These are phyloP conservation scores for Musa beccarii DNA, from an alignment of 176 grass and related monocot species.

Conservation along the genomic window DNA sequence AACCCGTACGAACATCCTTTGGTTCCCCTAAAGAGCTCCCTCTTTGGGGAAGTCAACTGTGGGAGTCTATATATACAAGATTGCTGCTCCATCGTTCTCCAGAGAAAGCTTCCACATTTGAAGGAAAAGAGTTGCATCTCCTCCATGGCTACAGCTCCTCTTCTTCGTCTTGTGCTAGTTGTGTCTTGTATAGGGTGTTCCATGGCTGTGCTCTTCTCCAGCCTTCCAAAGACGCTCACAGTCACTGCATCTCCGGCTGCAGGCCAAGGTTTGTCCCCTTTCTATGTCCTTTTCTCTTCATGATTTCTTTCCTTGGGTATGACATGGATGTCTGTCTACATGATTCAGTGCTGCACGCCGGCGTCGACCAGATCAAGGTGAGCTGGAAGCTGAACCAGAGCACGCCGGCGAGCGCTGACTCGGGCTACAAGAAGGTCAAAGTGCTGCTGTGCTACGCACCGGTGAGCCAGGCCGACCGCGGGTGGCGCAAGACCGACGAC, in stretches of 20 bases:
- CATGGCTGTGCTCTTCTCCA: slow-evolving; percentile 37
- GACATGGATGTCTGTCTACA: neutral
- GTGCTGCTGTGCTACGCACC: slow-evolving; percentile 63
- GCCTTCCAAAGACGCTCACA: slow-evolving; percentile 40
- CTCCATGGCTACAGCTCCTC: neutral
- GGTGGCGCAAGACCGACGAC: slow-evolving; percentile 50
- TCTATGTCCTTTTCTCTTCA: neutral
- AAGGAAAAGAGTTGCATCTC: neutral
- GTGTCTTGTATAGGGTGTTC: slow-evolving; percentile 24
- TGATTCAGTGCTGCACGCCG: slow-evolving; percentile 47
- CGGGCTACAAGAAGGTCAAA: slow-evolving; percentile 41
- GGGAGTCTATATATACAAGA: too few relatives aligned
- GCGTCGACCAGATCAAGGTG: slow-evolving; percentile 50
- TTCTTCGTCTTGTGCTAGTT: slow-evolving; percentile 25
- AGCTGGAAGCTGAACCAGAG: slow-evolving; percentile 40
- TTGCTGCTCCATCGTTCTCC: too few relatives aligned
- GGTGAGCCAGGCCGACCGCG: slow-evolving; percentile 49
- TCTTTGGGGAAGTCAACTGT: neutral
- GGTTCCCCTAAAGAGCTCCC: neutral
- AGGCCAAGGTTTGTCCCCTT: slow-evolving; percentile 37
- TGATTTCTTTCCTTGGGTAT: neutral
- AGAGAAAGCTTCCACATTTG: neutral
- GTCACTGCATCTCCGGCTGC: slow-evolving; percentile 30
- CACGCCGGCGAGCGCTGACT: neutral
- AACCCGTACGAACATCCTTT: neutral